These are phyloP conservation scores for Beauveria pseudobassiana DNA, from an alignment of 2,329 filamentous ascomycete species.

Conservation along the genomic window DNA sequence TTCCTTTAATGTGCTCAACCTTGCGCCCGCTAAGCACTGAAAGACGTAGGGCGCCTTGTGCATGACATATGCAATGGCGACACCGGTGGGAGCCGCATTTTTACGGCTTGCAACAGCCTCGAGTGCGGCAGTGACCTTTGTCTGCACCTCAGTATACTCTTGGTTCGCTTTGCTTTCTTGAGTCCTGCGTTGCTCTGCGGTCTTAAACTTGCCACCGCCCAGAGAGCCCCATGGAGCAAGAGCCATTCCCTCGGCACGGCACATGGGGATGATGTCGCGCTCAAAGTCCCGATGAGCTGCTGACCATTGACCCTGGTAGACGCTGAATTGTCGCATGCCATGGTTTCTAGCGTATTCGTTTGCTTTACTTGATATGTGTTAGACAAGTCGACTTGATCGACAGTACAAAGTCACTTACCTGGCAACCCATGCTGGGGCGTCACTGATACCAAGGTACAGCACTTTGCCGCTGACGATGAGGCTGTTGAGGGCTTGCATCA, in stretches of 20 bases:
- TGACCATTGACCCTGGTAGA: slow-evolving; percentile 38
- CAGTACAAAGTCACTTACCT: slow-evolving; percentile 21
- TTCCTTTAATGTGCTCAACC: slow-evolving; percentile 60
- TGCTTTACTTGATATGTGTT: slow-evolving; percentile 37
- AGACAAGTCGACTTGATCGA: slow-evolving; percentile 9
- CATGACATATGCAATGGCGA: slow-evolving; percentile 66
- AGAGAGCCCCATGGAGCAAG: slow-evolving; percentile 52
- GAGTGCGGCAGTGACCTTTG: slow-evolving; percentile 37
- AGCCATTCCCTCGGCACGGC: slow-evolving; percentile 38
- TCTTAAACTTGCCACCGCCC: slow-evolving; percentile 41
- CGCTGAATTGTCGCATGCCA: slow-evolving; percentile 59
- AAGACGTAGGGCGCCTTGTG: slow-evolving; percentile 66
- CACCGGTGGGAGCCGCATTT: slow-evolving; percentile 35
- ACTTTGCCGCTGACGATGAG: slow-evolving; percentile 56
- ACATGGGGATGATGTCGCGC: slow-evolving; percentile 38
- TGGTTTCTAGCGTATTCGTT: slow-evolving; percentile 64
- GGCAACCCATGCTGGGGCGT: slow-evolving; percentile 64
- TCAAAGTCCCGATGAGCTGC: slow-evolving; percentile 33
- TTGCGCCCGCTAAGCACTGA: slow-evolving; percentile 63
- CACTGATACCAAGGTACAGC: slow-evolving; percentile 57
- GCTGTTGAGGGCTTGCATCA: slow-evolving; percentile 62
- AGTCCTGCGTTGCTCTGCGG: slow-evolving; percentile 26
- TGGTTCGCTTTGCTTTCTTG: slow-evolving; percentile 28
- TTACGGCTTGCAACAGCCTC: slow-evolving; percentile 42
- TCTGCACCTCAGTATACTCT: slow-evolving; percentile 44